These are phyloP conservation scores for Colletotrichum zoysiae DNA, from an alignment of 2,329 filamentous ascomycete genomes.

Conservation along the genomic window DNA sequence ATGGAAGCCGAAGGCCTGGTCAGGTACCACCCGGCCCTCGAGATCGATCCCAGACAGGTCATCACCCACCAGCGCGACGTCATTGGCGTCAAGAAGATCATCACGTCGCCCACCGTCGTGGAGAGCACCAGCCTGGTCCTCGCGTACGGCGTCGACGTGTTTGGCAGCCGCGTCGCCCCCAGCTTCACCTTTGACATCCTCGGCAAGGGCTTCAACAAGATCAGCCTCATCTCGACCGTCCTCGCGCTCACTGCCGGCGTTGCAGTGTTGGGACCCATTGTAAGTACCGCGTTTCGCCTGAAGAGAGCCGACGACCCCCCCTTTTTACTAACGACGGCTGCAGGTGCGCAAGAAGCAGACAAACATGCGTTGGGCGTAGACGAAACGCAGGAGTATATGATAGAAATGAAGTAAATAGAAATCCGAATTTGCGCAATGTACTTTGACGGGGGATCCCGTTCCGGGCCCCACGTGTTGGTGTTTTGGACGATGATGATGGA, in stretches of 20 bases:
- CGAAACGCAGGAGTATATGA: constrained; percentile 14
- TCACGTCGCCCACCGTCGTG: constrained; percentile 81
- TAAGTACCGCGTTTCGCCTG: constrained; percentile 60
- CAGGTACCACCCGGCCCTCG: constrained; percentile 80
- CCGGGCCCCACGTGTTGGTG: neutral
- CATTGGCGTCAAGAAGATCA: constrained; percentile 78
- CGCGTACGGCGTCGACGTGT: constrained; percentile 89
- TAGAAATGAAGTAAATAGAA: constrained; percentile 31
- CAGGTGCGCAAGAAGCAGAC: constrained; percentile 76
- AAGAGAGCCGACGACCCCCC: neutral
- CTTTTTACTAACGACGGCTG: constrained; percentile 48
- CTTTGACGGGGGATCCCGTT: neutral
- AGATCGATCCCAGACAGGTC: constrained; percentile 85
- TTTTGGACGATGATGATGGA: too few species aligned
- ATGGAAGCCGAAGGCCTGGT: constrained; percentile 82
- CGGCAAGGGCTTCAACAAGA: constrained; percentile 93
- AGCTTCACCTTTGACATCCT: constrained; percentile 93
- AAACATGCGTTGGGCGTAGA: constrained; percentile 68
- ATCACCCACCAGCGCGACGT: constrained; percentile 88
- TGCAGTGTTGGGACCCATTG: constrained; percentile 84
- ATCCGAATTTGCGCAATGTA: constrained; percentile 5
- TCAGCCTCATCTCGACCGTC: constrained; percentile 86
- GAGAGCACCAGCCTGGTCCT: constrained; percentile 94
- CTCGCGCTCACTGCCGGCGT: constrained; percentile 83
- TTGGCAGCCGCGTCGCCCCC: constrained; percentile 87